Evolutionary conservation across 2,329 filamentous ascomycete genomes (phyloP).

Genomic region (Fusarium nisikadoi): DNA sequence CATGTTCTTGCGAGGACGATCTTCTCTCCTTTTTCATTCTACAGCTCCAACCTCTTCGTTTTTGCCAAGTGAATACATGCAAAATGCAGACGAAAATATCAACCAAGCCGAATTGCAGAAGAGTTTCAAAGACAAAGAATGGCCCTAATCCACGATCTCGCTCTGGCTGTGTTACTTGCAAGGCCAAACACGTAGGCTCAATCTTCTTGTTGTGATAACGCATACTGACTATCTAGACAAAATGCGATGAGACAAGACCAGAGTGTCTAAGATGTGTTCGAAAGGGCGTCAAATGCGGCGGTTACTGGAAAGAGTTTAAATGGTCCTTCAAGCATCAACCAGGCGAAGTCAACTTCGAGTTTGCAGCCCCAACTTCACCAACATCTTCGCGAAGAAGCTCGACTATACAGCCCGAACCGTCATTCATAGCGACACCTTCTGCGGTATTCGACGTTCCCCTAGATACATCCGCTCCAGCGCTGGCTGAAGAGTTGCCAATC

Average conservation of each 20-base stretch:
- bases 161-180: conserved; percentile 48
- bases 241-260: conserved; percentile 48
- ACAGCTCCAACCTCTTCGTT: background rate
- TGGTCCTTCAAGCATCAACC: conserved; percentile 57
- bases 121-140: conserved; percentile 23
- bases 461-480: background rate
- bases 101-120: conserved; percentile 20
- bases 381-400: conserved; percentile 16
- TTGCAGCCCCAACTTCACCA: conserved; percentile 13
- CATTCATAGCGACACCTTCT: background rate
- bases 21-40: conserved; percentile 7
- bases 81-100: conserved; percentile 25
- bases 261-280: conserved; percentile 43
- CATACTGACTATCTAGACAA: conserved; percentile 30
- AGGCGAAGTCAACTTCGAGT: conserved; percentile 23
- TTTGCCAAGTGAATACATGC: background rate
- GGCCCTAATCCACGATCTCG: conserved; percentile 42
- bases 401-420: conserved; percentile 11
- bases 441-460: background rate
- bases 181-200: conserved; percentile 42
- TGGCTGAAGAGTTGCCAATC: conserved; percentile 4
- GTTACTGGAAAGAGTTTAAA: conserved; percentile 48
- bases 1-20: conserved; percentile 2
- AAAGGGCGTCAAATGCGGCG: conserved; percentile 45
- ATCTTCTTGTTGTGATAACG: background rate